Evolutionary conservation across 257 asterid genomes (phyloP).

Genomic region (Leonotis leonurus): DNA sequence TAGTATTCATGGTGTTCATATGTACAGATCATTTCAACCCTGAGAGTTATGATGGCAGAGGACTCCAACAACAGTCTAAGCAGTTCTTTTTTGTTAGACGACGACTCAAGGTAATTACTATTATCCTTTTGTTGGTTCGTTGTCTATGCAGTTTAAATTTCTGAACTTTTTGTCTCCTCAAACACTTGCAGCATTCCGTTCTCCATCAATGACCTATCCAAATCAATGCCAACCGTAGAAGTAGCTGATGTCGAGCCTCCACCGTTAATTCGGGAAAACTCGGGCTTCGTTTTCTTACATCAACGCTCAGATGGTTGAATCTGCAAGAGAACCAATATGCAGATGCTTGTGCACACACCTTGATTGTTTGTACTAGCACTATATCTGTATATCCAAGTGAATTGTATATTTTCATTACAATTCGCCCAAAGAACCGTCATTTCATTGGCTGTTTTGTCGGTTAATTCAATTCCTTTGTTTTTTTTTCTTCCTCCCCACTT

Average conservation of each 20-base stretch:
- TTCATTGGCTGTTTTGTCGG: conserved; percentile 32
- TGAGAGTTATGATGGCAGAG: conserved; percentile 78
- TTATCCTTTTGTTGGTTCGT: background rate
- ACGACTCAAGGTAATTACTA: conserved; percentile 63
- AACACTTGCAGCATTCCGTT: conserved; percentile 74
- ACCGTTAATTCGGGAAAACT: conserved; percentile 84
- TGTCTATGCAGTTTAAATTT: background rate
- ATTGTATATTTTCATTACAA: conserved; percentile 32
- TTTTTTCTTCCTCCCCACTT: conserved; percentile 28
- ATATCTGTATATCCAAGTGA: conserved; percentile 13
- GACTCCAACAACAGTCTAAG: conserved; percentile 71
- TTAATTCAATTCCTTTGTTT: conserved; percentile 25
- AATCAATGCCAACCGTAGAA: conserved; percentile 74
- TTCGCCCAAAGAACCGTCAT: conserved; percentile 30
- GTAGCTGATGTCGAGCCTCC: conserved; percentile 84
- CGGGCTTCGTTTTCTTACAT: conserved; percentile 81
- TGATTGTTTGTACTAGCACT: background rate
- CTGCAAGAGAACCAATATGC: conserved; percentile 14
- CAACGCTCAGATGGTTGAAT: conserved; percentile 45
- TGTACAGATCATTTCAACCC: conserved; percentile 69
- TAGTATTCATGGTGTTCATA: background rate
- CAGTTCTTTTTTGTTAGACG: conserved; percentile 82
- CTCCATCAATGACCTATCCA: conserved; percentile 92
- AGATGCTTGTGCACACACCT: conserved; percentile 42
- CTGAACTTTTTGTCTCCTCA: too few relatives aligned